Evolutionary conservation across 129 eudicot genomes (phyloP).

Genomic region (Solidago caesia): DNA sequence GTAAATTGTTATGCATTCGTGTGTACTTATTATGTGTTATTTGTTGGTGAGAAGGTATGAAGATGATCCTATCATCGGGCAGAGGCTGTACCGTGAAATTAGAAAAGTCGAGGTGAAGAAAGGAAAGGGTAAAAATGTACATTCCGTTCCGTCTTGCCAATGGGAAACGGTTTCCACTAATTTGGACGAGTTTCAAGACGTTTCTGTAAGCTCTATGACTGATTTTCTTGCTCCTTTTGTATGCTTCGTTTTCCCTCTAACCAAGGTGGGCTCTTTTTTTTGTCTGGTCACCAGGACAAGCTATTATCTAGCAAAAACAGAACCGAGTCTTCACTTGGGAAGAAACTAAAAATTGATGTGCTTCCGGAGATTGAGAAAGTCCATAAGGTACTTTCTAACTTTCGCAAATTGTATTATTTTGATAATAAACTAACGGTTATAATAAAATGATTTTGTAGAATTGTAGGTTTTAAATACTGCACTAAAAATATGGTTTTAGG

Average conservation of each 20-base stretch:
- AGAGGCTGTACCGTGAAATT: conserved; percentile 88
- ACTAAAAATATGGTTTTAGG: no score
- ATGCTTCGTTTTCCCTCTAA: neutral
- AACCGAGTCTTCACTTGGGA: conserved; percentile 85
- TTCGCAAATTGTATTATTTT: neutral
- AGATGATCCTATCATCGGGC: conserved; percentile 91
- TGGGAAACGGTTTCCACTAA: conserved; percentile 97
- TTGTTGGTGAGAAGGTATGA: conserved; percentile 63
- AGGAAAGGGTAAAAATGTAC: conserved; percentile 77
- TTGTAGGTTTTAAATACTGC: no score
- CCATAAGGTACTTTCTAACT: conserved; percentile 61
- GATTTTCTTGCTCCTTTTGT: conserved; percentile 8
- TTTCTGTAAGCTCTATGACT: conserved; percentile 62
- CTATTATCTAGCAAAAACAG: conserved; percentile 80
- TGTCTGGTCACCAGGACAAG: conserved; percentile 63
- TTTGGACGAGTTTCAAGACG: conserved; percentile 85
- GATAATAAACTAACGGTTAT: no score
- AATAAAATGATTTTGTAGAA: no score
- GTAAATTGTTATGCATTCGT: neutral
- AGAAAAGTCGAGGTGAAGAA: conserved; percentile 83
- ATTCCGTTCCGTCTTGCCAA: conserved; percentile 73
- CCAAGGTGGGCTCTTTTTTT: neutral
- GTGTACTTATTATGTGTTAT: conserved; percentile 23
- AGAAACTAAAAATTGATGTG: conserved; percentile 83
- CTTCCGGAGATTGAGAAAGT: conserved; percentile 97